These are phyloP conservation scores for Stylonectria norvegica DNA, from an alignment of 2,329 filamentous ascomycete species.

Conservation along the genomic window DNA sequence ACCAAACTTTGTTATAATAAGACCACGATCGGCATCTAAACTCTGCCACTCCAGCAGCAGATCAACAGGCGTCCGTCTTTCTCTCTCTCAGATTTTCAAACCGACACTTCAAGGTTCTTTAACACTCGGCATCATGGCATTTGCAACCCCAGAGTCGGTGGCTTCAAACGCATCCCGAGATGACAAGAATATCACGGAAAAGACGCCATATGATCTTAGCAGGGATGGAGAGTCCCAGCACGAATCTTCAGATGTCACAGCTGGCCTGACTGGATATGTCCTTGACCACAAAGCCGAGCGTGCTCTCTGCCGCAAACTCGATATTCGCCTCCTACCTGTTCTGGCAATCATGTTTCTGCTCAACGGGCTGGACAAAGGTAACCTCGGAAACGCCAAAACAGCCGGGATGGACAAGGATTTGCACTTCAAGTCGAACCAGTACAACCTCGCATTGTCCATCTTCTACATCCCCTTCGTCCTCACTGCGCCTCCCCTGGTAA, in stretches of 20 bases:
- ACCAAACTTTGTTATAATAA: no score
- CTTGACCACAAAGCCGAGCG: constrained; percentile 1
- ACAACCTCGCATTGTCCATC: constrained; percentile 37
- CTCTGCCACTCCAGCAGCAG: neutral
- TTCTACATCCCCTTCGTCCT: constrained; percentile 76
- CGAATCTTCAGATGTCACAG: neutral
- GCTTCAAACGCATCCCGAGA: neutral
- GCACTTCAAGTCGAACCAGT: constrained; percentile 7
- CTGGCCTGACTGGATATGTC: neutral
- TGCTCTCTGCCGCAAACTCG: neutral
- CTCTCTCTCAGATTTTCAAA: neutral
- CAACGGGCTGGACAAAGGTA: constrained; percentile 8
- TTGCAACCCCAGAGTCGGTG: neutral
- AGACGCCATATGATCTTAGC: neutral
- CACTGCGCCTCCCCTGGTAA: constrained; percentile 58
- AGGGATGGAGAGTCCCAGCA: neutral
- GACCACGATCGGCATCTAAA: neutral
- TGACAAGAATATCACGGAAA: neutral
- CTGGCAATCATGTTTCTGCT: constrained; percentile 10
- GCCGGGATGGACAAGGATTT: constrained; percentile 6
- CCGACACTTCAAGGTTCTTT: neutral
- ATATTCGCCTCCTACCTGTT: constrained; percentile 8
- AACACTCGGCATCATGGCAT: neutral
- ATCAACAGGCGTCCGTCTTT: neutral
- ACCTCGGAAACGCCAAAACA: neutral